Evolutionary conservation across 148 eudicot species (phyloP).

Genomic region (Arctostaphylos glauca): DNA sequence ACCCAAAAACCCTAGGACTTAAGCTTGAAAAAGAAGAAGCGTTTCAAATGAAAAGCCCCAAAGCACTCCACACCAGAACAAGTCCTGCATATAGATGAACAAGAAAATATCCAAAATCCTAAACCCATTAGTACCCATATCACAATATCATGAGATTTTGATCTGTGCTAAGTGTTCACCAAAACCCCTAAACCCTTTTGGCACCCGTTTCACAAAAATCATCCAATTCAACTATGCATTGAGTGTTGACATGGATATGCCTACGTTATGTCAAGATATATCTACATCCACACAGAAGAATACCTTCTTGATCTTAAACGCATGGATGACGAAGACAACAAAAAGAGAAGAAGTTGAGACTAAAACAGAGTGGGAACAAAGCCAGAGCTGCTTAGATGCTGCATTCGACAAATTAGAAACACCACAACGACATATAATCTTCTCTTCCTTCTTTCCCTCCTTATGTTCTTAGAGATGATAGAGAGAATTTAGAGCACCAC

Average conservation of each 20-base stretch:
- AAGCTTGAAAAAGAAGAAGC: conserved; percentile 9
- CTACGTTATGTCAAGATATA: background rate
- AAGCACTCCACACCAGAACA: conserved; percentile 21
- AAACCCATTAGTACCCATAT: conserved; percentile 7
- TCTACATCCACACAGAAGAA: background rate
- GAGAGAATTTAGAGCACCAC: background rate
- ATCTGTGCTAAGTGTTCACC: background rate
- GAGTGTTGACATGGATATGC: background rate
- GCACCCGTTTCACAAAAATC: background rate
- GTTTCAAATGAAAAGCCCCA: conserved; percentile 26
- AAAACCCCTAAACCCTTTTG: background rate
- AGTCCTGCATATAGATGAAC: conserved; percentile 26
- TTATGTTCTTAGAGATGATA: background rate
- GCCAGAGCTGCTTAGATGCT: background rate
- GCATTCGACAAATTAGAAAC: background rate
- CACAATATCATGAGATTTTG: background rate
- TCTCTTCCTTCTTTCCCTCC: background rate
- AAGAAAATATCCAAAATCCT: conserved; percentile 6
- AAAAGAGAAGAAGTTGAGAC: background rate
- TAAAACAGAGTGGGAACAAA: background rate
- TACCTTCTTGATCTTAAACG: conserved; percentile 6
- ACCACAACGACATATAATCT: background rate
- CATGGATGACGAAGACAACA: background rate
- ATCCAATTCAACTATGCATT: background rate
- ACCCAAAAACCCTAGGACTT: conserved; percentile 5